phyloP scores from a whole-genome alignment of 345 rosid genomes.

The Iberis pinnata region DNA sequence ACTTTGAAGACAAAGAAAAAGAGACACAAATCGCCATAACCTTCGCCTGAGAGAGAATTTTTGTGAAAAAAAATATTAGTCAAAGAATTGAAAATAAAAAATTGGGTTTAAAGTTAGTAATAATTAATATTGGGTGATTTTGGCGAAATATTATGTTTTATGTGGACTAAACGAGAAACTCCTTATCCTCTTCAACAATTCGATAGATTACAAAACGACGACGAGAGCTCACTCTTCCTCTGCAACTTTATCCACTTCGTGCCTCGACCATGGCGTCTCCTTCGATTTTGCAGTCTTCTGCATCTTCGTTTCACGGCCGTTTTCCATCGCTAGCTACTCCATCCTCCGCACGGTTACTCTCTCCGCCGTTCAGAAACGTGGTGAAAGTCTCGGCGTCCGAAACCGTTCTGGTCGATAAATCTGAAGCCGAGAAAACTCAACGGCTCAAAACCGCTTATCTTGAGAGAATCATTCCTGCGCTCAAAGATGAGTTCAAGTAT shows the following conservation, averaged over 20 bases:
- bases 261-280: conserved; percentile 45
- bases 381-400: conserved; percentile 50
- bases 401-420: conserved; percentile 69
- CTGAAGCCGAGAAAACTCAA: conserved; percentile 58
- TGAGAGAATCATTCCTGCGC: conserved; percentile 75
- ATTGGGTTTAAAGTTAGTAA: too few species aligned
- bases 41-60: too few species aligned
- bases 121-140: background rate
- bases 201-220: conserved; percentile 15
- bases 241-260: conserved; percentile 26
- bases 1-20: too few species aligned
- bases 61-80: too few species aligned
- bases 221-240: conserved; percentile 11
- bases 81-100: too few species aligned
- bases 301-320: conserved; percentile 56
- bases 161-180: conserved; percentile 11
- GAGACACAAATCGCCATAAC: too few species aligned
- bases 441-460: conserved; percentile 65
- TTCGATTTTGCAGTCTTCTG: conserved; percentile 43
- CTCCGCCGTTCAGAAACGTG: conserved; percentile 30
- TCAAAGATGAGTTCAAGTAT: conserved; percentile 77
- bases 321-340: conserved; percentile 34
- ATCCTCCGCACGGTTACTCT: conserved; percentile 25
- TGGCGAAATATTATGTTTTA: background rate
- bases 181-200: conserved; percentile 19